Percentiles rank a stretch among this genome's conserved stretches.
Conservation (phyloP, 257 asterid species). For the Capsicum pubescens region DNA sequence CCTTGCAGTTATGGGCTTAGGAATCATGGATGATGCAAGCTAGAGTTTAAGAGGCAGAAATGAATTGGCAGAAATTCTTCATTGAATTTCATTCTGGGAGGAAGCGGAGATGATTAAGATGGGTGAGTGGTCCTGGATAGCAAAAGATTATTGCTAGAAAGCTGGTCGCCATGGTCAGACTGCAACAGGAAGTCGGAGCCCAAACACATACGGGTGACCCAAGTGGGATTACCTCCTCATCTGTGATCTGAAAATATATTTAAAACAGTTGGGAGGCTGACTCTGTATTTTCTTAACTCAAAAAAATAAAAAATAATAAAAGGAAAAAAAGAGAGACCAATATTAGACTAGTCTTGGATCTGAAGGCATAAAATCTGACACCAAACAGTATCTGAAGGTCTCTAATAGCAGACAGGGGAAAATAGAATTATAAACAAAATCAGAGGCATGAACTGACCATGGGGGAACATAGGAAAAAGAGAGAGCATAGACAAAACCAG, state of each 20-base stretch:
- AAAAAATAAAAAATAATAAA: neutral
- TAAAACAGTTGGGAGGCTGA: constrained; percentile 5
- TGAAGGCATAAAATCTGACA: constrained; percentile 22
- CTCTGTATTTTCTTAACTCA: neutral
- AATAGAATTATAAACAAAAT: neutral
- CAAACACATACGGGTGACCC: neutral
- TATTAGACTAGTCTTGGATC: neutral
- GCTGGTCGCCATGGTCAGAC: neutral
- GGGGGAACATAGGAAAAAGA: constrained; percentile 1
- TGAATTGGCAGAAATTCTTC: neutral
- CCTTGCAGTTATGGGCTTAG: constrained; percentile 18
- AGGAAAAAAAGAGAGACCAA: neutral
- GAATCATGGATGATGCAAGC: constrained; percentile 3
- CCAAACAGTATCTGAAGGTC: neutral
- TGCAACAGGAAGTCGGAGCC: neutral
- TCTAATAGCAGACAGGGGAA: neutral
- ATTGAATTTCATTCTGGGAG: constrained; percentile 12
- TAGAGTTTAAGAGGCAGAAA: constrained; percentile 1
- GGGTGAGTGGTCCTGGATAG: constrained; percentile 21
- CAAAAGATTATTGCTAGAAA: constrained; percentile 3
- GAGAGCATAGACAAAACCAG: constrained; percentile 13
- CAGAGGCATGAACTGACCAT: neutral
- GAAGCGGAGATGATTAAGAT: constrained; percentile 17
- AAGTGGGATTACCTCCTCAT: neutral
- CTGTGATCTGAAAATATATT: neutral